Evolutionary conservation across 345 rosid species (phyloP).

Genomic region (Rhizophora mangle): DNA sequence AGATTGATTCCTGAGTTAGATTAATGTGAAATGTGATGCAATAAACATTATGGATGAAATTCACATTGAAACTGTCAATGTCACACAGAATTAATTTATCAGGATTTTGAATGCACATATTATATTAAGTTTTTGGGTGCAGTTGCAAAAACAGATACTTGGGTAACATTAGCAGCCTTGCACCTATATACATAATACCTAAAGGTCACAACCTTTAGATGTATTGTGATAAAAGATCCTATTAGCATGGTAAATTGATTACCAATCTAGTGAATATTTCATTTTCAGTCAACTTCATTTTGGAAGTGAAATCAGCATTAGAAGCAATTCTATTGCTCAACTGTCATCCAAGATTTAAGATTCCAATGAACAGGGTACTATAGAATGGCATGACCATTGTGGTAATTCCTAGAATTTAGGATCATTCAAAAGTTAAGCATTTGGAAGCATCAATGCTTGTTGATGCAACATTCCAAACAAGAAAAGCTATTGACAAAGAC

Average conservation of each 20-base stretch:
- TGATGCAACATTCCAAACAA: background rate
- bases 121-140: no score
- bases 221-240: no score
- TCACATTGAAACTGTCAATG: background rate
- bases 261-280: background rate
- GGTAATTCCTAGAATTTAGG: background rate
- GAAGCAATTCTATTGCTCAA: background rate
- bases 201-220: no score
- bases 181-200: no score
- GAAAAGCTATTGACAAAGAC: background rate
- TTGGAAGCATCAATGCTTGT: background rate
- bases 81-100: no score
- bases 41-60: no score
- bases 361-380: background rate
- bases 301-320: background rate
- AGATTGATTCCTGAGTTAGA: no score
- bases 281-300: background rate
- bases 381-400: background rate
- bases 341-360: background rate
- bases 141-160: no score
- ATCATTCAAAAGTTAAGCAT: background rate
- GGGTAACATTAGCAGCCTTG: no score
- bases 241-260: background rate
- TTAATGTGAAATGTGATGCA: no score
- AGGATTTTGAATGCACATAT: no score